phyloP scores from a whole-genome alignment of 2,329 filamentous ascomycete species.

The Fusarium agapanthi region DNA sequence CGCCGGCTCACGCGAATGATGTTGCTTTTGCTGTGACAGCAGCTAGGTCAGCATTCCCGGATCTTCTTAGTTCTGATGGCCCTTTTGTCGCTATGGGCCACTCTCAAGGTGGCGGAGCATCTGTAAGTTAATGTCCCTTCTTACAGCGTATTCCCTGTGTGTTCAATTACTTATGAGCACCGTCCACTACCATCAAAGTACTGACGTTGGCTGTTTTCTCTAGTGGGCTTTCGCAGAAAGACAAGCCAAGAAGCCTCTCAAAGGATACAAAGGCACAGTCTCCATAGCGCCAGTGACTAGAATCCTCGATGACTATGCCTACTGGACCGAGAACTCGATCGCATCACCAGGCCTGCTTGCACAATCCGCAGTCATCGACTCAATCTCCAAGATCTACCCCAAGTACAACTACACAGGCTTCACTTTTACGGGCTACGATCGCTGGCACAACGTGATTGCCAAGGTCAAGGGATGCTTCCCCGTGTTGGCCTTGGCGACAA shows the following conservation, averaged over 20 bases:
- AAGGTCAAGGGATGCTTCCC: constrained; percentile 21
- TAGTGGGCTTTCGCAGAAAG: constrained; percentile 25
- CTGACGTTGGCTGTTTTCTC: not conserved
- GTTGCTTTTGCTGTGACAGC: constrained; percentile 20
- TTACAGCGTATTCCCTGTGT: accelerated
- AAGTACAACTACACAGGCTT: constrained; percentile 22
- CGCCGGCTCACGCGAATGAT: constrained; percentile 27
- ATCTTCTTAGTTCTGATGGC: not conserved
- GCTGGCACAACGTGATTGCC: constrained; percentile 23
- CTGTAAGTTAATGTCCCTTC: not conserved
- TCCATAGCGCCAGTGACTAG: constrained; percentile 21
- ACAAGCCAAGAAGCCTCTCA: constrained; percentile 17
- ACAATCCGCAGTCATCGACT: constrained; percentile 7
- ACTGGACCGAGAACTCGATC: constrained; percentile 6
- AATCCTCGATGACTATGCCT: constrained; percentile 15
- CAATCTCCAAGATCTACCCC: constrained; percentile 18
- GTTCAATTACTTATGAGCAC: not conserved
- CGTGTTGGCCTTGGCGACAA: not conserved
- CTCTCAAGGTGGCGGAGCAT: not conserved
- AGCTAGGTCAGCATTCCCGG: constrained; percentile 14
- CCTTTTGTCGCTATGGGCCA: not conserved
- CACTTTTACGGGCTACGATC: constrained; percentile 12
- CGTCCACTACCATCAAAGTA: not conserved
- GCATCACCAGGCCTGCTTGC: not conserved
- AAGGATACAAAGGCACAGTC: constrained; percentile 21